Base-by-base conservation (phyloP, 129 eudicot species). In the Lonicera japonica region DNA sequence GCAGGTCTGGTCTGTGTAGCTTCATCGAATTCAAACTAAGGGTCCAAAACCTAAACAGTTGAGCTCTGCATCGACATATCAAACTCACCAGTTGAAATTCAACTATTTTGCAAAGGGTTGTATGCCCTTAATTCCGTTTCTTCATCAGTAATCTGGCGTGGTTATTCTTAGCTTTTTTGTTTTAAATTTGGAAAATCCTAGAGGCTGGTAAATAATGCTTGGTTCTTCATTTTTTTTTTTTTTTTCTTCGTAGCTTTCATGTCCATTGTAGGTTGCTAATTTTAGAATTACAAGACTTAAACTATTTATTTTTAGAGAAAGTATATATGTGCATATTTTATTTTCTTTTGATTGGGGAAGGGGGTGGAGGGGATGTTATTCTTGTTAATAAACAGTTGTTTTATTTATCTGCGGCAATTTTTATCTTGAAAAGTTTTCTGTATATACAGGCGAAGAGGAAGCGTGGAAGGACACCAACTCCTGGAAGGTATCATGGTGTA, bases 391-490 rank as follows among this genome's bases (percentile, higher is more conserved):
- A 52, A 11, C 20, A 22, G 41, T 1, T 18, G 54, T 25, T 20
- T 53, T 14, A 18, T 22, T 22, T 21, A 8, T 21, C 25, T 46
- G 12, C 46, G 40, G 22, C 58, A 6, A 41, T 57, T 55, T n/a
- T 48, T 50, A 14, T 53, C 53, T 47, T 2, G 34, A 21, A n/a
- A 39, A 25, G 4, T 46, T 51, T 69, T 25, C 51, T 60, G 20
- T 55, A 38, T 52, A 43, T 59, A 50, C 60, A 76, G 81, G 81
- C 81, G 2, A 76, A 67, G 62, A 72, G 82, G 25, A 67, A 64
- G 40, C 74, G 82, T 40, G 77, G 74, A 22, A 61, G 82, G 70
- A 71, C 82, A 2, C 82, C 82, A 54, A 77, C 82, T 55, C 82
- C 82, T 53, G 82, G 82, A 43, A 62, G 63, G 38, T 77, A 71